These are phyloP conservation scores for Zygosaccharomyces siamensis DNA, from an alignment of 805 yeast genomes.

Conservation along the genomic window DNA sequence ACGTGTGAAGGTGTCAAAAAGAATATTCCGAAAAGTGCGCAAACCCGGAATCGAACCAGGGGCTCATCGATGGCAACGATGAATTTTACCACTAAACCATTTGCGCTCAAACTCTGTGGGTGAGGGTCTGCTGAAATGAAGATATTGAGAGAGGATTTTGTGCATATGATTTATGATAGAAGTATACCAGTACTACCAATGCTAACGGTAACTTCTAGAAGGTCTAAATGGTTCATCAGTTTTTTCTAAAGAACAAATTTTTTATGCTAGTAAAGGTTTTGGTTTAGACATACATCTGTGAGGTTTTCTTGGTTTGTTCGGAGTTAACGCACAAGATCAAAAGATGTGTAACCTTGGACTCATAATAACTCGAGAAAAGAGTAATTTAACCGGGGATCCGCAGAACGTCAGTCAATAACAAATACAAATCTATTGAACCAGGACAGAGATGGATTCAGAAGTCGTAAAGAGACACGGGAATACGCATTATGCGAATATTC, in stretches of 20 bases:
- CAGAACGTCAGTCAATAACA: not conserved
- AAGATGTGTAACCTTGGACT: not conserved
- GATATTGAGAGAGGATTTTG: not conserved
- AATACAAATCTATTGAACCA: not conserved
- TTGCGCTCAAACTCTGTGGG: slow-evolving; percentile 10
- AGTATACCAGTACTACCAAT: too few species aligned
- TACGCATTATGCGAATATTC: slow-evolving; percentile 52
- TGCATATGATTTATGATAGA: too few species aligned
- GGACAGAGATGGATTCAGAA: slow-evolving; percentile 2
- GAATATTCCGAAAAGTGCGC: slow-evolving; percentile 16
- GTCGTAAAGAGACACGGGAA: slow-evolving; percentile 43
- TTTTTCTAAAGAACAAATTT: too few species aligned
- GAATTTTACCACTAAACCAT: slow-evolving; percentile 31
- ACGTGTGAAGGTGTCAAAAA: not conserved
- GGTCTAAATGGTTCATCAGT: too few species aligned
- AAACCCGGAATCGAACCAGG: slow-evolving; percentile 33
- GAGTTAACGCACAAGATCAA: not conserved
- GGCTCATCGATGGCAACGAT: slow-evolving; percentile 32
- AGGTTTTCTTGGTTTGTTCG: not conserved
- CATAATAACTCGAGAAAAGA: not conserved
- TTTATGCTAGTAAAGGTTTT: too few species aligned
- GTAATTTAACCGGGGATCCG: not conserved
- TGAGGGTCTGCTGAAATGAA: too few species aligned
- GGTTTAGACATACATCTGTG: too few species aligned
- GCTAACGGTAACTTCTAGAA: too few species aligned